Evolutionary conservation across 441 rosid genomes (phyloP), one percentile per base, ranked within the genome.

Genomic region (Sinapis alba): DNA sequence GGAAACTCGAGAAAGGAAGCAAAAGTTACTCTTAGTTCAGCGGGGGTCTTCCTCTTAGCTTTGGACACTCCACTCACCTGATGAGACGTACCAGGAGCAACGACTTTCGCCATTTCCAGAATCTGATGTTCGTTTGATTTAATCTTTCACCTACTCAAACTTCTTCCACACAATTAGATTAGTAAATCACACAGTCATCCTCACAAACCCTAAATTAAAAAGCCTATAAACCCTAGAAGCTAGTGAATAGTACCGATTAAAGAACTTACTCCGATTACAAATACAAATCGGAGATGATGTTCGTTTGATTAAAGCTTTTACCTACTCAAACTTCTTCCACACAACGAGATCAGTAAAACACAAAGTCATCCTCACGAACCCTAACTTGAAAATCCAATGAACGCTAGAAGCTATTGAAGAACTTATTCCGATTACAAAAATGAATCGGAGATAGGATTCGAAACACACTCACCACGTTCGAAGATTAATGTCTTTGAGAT

Each of bases 1-100:
- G 23, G 0, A 43, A 58, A 64, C 20, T n/a, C 0, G 38, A 38
- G 3, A 43, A 21, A 18, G 50, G 13, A 47, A 73, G 16, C 23
- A 62, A 77, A 68, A 69, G 81, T 61, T 88, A 88, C 98, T 77
- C 96, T 84, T 10, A 92, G 86, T 76, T 92, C 98, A 19, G 88
- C 79, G 3, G 94, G 97, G 12, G 94, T 90, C 85, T 87, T 87
- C 77, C 94, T 75, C 81, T 87, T 89, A 58, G 81, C 67, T 19
- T 80, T 85, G 20, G 82, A 47, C 26, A 83, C 84, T 16, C 89
- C 94, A 57, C 77, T 82, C 11, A 85, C 69, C 69, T 83, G 90
- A 78, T 82, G 84, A 62, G 87, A 78, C 50, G 30, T 69, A 79
- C 86, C 82, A 58, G 88, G 84, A 23, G 88, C 83, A 78, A 89